A percentile compares a stretch with the other conserved stretches of the same genome.
Conservation (phyloP, 2,329 filamentous ascomycete species). For the Chrysoporthe austroafricana region DNA sequence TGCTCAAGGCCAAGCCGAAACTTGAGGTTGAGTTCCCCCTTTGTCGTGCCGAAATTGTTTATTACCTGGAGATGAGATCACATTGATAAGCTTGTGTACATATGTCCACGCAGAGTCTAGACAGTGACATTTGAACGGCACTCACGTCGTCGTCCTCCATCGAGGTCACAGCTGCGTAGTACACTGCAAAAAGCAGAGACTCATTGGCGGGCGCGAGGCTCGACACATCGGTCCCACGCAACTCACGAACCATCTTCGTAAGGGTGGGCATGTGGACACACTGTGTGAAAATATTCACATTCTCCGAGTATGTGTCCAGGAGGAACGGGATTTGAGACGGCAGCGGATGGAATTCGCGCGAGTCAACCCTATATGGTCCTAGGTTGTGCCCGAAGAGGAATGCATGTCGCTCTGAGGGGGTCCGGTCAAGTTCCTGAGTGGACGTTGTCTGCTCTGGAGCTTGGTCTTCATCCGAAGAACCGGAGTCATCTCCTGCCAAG, state of each 20-base stretch:
- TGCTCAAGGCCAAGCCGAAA: slow-evolving; percentile 57
- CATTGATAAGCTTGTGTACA: not conserved
- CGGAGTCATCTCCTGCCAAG: slow-evolving; percentile 40
- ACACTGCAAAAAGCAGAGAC: slow-evolving; percentile 60
- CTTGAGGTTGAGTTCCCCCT: slow-evolving; percentile 48
- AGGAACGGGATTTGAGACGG: slow-evolving; percentile 60
- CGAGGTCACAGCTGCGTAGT: slow-evolving; percentile 58
- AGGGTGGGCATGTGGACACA: slow-evolving; percentile 52
- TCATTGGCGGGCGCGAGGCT: slow-evolving; percentile 46
- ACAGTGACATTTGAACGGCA: slow-evolving; percentile 7
- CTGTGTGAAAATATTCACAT: slow-evolving; percentile 51
- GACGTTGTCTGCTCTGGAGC: slow-evolving; percentile 36
- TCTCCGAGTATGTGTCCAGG: slow-evolving; percentile 54
- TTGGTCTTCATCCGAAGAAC: slow-evolving; percentile 45
- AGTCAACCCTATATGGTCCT: slow-evolving; percentile 35
- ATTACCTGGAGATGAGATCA: slow-evolving; percentile 23
- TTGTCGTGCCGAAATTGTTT: slow-evolving; percentile 48
- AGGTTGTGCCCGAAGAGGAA: slow-evolving; percentile 57
- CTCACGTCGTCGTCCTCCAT: slow-evolving; percentile 62
- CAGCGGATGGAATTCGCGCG: slow-evolving; percentile 51
- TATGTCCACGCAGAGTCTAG: too few species aligned
- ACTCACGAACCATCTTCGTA: slow-evolving; percentile 41
- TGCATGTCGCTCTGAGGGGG: slow-evolving; percentile 50
- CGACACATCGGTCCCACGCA: slow-evolving; percentile 38
- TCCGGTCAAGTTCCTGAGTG: slow-evolving; percentile 45